Conservation (phyloP, 2,329 filamentous ascomycete species). For the Drechslerella stenobrocha region DNA sequence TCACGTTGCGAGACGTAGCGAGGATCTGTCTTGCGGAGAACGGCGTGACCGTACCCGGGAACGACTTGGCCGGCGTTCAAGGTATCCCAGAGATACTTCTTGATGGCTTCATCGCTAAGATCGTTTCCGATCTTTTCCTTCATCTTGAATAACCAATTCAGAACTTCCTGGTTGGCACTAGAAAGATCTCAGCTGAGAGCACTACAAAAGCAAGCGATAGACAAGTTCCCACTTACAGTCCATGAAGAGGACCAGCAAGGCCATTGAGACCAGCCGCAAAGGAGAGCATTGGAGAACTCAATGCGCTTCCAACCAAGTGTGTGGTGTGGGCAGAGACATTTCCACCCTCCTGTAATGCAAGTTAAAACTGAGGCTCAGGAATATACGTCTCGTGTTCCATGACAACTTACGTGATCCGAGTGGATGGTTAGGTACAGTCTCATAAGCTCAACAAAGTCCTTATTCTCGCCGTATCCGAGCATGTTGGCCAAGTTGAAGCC, state of each 20-base stretch:
- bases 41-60: slow-evolving; percentile 96
- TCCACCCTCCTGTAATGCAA: slow-evolving; percentile 70
- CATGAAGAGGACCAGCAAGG: slow-evolving; percentile 96
- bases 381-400: background rate
- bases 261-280: slow-evolving; percentile 95
- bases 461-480: slow-evolving; percentile 93
- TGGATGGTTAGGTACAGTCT: slow-evolving; percentile 99
- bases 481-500: slow-evolving; percentile 99
- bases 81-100: slow-evolving; percentile 97
- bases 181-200: slow-evolving; percentile 50
- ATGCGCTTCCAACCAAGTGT: slow-evolving; percentile 92
- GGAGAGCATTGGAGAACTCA: slow-evolving; percentile 97
- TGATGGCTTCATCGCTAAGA: slow-evolving; percentile 93
- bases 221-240: slow-evolving; percentile 61
- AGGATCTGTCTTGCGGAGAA: slow-evolving; percentile 99
- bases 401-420: slow-evolving; percentile 73
- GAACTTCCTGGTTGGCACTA: slow-evolving; percentile 93
- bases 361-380: background rate
- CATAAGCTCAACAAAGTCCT: slow-evolving; percentile 97
- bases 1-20: slow-evolving; percentile 98
- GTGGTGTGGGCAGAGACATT: slow-evolving; percentile 99
- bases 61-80: slow-evolving; percentile 95
- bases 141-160: slow-evolving; percentile 99
- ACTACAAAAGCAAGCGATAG: slow-evolving; percentile 49
- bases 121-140: slow-evolving; percentile 93